Evolutionary conservation across 2,329 filamentous ascomycete genomes (phyloP), one percentile per base, ranked within the genome.

Genomic region (Chaetomiaceae sp.): DNA sequence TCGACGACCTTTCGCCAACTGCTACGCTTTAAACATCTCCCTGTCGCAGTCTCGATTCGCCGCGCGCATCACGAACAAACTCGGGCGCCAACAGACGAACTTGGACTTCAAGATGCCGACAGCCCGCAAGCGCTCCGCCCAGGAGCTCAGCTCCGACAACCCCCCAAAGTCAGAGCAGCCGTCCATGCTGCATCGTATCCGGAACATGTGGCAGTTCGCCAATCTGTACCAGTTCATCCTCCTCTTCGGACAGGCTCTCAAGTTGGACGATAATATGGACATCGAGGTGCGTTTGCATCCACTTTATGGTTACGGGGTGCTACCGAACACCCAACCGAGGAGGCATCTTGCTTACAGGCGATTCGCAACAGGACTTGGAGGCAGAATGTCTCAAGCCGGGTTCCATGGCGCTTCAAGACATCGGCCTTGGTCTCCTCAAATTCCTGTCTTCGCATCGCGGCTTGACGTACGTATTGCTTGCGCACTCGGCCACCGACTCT

Each of bases 131-230:
- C 72, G 77, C 65, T 67, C 73, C 56, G 62, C 72, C 56, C 71
- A 72, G 63, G 75, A 78, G 61, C 68, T 69, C 60, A 72, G 73
- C 46, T 55, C 65, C 57, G 59, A 68, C 59, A 40, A 68, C 60
- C 59, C 55, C 3, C 56, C 61, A 33, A 49, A 53, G 7, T 54
- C 63, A 7, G 63, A 66, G 20, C 66, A 70, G 54, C 61, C 63
- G 1, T 68, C 72, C 4, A 63, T 83, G 51, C 75, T 95, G 25
- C 74, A 83, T 54, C 84, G 79, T 60, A 80, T 97, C 61, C 84
- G 92, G 59, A 94, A 89, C 68, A 91, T 89, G 79, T 97, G 92
- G 91, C 88, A 96, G 70, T 96, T 97, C 71, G 89, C 92, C 57
- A 92, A 91, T 65, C 75, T 97, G 7, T 91, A 87, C 73, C 92